Evolutionary conservation across 495 filamentous ascomycete species (phyloP), one percentile per base, ranked within the genome.

Genomic region (Aeminium ludgeri): DNA sequence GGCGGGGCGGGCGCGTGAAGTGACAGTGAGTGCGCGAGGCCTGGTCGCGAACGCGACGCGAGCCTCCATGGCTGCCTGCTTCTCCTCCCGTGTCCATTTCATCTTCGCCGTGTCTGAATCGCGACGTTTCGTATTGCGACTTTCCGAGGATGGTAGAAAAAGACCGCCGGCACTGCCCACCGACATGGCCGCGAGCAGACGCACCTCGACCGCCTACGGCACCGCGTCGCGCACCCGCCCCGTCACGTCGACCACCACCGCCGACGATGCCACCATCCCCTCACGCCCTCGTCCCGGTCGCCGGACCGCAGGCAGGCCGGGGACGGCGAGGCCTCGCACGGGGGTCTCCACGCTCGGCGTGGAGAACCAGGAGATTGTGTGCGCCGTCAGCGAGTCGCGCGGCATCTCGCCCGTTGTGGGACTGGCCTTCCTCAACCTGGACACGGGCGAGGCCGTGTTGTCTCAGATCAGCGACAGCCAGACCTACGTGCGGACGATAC

Each of bases 391-490:
- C 45, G 89, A 99, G 59, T 84, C 79, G 36, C 78, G 80, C 30
- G 83, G 85, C 10, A 69, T 87, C 20, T 80, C 82, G 36, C 81
- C 81, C 13, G 82, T 74, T n/a, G 78, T 96, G 18, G 91, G 87
- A 6, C 65, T 97, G 36, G 82, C 89, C 12, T 83, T 87, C 46
- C 65, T 97, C 51, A 92, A 96, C 56, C 61, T 91, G 7, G 78
- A 77, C 31, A 85, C 81, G 10, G 78, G 72, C 43, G 81, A 89
- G 57, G 80, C 78, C 11, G 74, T 89, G 29, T 61, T 96, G 10
- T 91, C 82, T 55, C 85, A 95, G 51, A 85, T 93, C 40, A 83
- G 79, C 55, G 84, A 94, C 52, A 84, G 73, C 36, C 85, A 91
- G 57, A 86, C 82, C 15, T 92, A 89, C 55, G 73, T 79, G 43